Evolutionary conservation across 306 rosid species (phyloP).

Genomic region (Styphnolobium japonicum): DNA sequence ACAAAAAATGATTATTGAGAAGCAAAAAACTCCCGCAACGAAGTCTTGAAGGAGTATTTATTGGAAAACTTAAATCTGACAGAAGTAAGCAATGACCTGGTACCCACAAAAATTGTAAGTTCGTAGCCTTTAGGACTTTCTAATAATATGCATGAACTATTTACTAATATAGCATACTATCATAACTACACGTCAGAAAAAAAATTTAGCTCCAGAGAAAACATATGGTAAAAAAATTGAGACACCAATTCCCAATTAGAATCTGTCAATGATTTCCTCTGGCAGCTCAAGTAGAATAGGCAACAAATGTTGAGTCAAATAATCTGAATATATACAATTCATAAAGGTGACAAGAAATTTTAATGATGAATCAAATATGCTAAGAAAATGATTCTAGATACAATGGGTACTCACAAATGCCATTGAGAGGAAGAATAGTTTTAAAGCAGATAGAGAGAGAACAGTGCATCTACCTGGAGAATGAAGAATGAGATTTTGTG

Average conservation of each 20-base stretch:
- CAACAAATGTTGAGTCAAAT: no score
- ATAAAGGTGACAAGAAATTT: no score
- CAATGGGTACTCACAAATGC: not conserved
- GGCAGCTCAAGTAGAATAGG: not conserved
- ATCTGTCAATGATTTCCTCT: not conserved
- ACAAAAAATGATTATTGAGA: not conserved
- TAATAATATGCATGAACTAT: not conserved
- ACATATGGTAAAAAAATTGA: not conserved
- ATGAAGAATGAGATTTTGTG: conserved; percentile 48
- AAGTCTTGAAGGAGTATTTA: not conserved
- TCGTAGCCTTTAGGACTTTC: no score
- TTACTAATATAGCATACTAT: not conserved
- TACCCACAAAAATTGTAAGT: not conserved
- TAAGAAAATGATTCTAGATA: not conserved
- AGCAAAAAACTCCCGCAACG: no score
- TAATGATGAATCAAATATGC: no score
- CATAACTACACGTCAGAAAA: not conserved
- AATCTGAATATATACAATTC: no score
- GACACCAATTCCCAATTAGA: not conserved
- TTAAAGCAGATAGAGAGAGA: not conserved
- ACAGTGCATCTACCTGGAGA: conserved; percentile 57
- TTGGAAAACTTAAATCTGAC: not conserved
- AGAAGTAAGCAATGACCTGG: not conserved
- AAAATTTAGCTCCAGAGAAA: not conserved
- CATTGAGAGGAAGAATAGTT: conserved; percentile 1